Conservation (phyloP, 1,284 basidiomycete genomes). For the Ganoderma multipileum region DNA sequence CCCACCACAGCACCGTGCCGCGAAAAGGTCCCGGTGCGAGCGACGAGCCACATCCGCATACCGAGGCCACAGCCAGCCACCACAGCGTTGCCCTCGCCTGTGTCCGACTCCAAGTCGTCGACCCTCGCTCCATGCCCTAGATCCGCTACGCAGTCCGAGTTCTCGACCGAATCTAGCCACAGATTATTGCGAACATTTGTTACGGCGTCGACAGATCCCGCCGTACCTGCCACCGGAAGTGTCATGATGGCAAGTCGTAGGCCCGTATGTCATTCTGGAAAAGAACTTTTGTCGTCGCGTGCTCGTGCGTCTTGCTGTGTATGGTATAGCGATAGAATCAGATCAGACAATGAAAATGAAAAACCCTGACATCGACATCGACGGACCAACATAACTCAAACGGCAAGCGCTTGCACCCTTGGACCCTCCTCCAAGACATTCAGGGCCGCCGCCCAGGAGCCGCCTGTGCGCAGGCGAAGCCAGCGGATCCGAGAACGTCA, state of each 20-base stretch:
- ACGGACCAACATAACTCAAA: background rate
- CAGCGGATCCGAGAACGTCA: background rate
- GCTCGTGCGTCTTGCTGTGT: background rate
- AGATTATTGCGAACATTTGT: background rate
- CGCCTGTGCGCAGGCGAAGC: background rate
- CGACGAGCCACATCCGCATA: background rate
- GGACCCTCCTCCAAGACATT: background rate
- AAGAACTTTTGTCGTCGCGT: background rate
- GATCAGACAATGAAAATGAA: background rate
- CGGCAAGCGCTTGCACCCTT: background rate
- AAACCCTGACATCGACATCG: background rate
- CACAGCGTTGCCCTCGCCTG: background rate
- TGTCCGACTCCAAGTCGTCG: background rate
- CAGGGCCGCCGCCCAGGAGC: background rate
- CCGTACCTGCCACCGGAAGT: background rate
- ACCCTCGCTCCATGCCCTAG: background rate
- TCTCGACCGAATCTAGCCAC: background rate
- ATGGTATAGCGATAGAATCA: background rate
- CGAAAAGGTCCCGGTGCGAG: background rate
- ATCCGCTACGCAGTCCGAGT: background rate
- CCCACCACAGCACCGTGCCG: background rate
- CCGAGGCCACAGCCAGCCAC: background rate
- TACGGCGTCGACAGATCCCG: slow-evolving; percentile 1
- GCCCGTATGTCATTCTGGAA: too few relatives aligned
- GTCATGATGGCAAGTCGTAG: background rate